Base-by-base conservation (phyloP, 306 rosid species). In the Nissolia schottii region DNA sequence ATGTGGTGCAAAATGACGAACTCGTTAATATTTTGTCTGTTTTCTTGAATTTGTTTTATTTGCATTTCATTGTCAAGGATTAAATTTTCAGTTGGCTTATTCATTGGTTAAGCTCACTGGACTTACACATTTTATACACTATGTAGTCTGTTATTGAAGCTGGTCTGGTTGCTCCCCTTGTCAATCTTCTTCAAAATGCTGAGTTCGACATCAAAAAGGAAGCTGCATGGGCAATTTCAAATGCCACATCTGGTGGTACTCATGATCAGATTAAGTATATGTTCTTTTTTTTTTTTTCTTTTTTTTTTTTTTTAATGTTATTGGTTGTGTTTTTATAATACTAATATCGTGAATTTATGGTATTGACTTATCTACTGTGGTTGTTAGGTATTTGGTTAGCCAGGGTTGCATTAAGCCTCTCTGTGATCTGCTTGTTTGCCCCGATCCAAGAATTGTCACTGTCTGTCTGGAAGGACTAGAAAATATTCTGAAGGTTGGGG, bases 211-310 rank as follows among this genome's bases (percentile, higher is more conserved):
- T 92, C 25, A 92, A 92, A 86, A 89, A 92, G 64, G 97, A 92
- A 84, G 96, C 96, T 28, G 97, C 96, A 1, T 92, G 97, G 97
- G 96, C 97, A 73, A 85, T 92, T 70, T 92, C 97, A n/a, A 92
- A 92, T 85, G 97, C 96, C 74, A 92, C 97, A 13, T 92, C 97
- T 65, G 97, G 97, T 27, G 97, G 97, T 43, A 89, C 90, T 66
- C 79, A 80, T 15, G 97, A 89, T 12, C 97, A 92, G 73, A 87
- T 89, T 27, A 92, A 89, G 97, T 92, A 82, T 19, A 87, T 71
- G 64, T 43, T 46, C 1, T 66, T 34, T 73, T 20, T 48, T 7
- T 1, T n/a, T n/a, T n/a, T n/a, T n/a, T n/a, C n/a, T n/a, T n/a
- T n/a, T n/a, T n/a, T n/a, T n/a, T n/a, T n/a, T n/a, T n/a, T n/a